phyloP scores from a whole-genome alignment of 768 basidiomycete species.

The Hypsizygus marmoreus region DNA sequence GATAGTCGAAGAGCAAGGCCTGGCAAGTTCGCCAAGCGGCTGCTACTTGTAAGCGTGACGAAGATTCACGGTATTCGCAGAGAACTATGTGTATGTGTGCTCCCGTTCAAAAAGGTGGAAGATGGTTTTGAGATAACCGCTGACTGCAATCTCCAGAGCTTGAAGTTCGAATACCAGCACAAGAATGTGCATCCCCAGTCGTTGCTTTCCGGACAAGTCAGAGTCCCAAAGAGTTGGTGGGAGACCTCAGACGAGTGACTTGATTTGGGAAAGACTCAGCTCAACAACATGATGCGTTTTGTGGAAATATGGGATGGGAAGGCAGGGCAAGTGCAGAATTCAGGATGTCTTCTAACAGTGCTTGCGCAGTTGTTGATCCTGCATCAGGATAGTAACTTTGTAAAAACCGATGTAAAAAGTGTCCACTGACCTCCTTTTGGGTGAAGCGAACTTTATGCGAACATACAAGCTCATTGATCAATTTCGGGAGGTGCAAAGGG shows the following conservation, averaged over 20 bases:
- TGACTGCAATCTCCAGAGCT: slow-evolving; percentile 27
- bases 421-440: slow-evolving; percentile 26
- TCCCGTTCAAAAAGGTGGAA: slow-evolving; percentile 27
- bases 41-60: background rate
- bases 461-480: slow-evolving; percentile 33
- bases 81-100: too few species aligned
- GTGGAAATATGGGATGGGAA: slow-evolving; percentile 21
- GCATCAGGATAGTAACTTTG: slow-evolving; percentile 15
- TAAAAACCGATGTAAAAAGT: slow-evolving; percentile 24
- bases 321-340: slow-evolving; percentile 28
- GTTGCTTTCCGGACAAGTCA: slow-evolving; percentile 25
- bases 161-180: slow-evolving; percentile 33
- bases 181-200: slow-evolving; percentile 33
- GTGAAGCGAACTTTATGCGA: slow-evolving; percentile 36
- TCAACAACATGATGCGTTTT: slow-evolving; percentile 13
- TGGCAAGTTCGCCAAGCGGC: slow-evolving; percentile 7
- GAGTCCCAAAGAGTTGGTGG: slow-evolving; percentile 33
- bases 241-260: slow-evolving; percentile 29
- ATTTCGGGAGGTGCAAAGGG: slow-evolving; percentile 22
- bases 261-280: slow-evolving; percentile 23
- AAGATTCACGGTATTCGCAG: slow-evolving; percentile 3
- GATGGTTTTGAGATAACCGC: slow-evolving; percentile 29
- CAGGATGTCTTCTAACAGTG: slow-evolving; percentile 23
- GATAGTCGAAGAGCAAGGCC: slow-evolving; percentile 18
- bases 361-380: slow-evolving; percentile 5